Base-by-base conservation (phyloP, 2,329 filamentous ascomycete genomes). In the Penicillium sclerotiorum region DNA sequence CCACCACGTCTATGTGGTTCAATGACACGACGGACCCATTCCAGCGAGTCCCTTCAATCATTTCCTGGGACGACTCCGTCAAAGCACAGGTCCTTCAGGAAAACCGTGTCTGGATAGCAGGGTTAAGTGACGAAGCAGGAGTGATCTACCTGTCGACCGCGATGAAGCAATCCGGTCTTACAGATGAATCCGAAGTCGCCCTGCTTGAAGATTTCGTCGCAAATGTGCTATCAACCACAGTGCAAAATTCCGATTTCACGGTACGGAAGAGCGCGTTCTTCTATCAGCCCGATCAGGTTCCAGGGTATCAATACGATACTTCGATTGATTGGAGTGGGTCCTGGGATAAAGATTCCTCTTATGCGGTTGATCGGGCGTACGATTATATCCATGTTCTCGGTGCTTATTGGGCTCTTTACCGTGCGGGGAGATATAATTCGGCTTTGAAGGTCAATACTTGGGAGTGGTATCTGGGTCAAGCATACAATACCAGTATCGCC, bases 91-190 rank as follows among this genome's bases (percentile, higher is more conserved):
- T 74, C 8, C 50, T 77, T 67, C 60, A 81, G 75, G 64, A 74
- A 4, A 43, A 47, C 1, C 74, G 82, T 1, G 80, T 76, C 6
- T 85, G 82, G 82, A 77, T 85, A 4, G 75, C 81, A 1, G 82
- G 82, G 0, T 70, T 85, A 1, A 83, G 80, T 47, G 82, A 85
- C 49, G 82, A 85, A 65, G 82, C 73, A 0, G 82, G 82, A 1
- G 78, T 79, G 1, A 77, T 80, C 0, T 84, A 77, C 52, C 73
- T 84, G 1, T 79, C 81, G 0, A 77, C 79, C 0, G 68, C 75
- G 2, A 75, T 81, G 67, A 85, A 85, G 64, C 78, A 83, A 49
- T 72, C 73, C 1, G 62, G 76, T 6, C 78, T 79, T 27, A 81
- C 82, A 0, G 64, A 74, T 8, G 69, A 75, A 0, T 65, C 63